Percentiles rank a stretch among this genome's conserved stretches.
phyloP scores from a whole-genome alignment of 2,329 filamentous ascomycete species.

The Nothophaeocryptopus gaeumannii region DNA sequence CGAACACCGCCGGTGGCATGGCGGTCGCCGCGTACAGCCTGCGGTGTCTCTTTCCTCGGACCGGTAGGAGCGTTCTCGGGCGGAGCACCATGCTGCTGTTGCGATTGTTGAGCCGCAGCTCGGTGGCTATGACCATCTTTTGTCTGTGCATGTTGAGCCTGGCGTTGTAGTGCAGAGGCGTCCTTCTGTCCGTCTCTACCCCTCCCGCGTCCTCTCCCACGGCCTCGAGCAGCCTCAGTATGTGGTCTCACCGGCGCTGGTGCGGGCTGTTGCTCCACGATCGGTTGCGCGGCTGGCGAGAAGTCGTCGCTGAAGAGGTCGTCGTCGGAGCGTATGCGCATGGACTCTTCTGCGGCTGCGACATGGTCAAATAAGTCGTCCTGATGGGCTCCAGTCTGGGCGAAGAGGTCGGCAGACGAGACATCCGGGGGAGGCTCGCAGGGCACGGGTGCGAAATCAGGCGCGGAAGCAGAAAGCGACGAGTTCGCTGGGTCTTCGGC shows the following conservation, averaged over 20 bases:
- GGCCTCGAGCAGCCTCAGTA: slow-evolving; percentile 9
- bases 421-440: slow-evolving; percentile 21
- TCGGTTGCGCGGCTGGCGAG: slow-evolving; percentile 44
- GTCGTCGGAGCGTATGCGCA: slow-evolving; percentile 50
- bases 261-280: slow-evolving; percentile 28
- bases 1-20: slow-evolving; percentile 36
- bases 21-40: slow-evolving; percentile 36
- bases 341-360: slow-evolving; percentile 43
- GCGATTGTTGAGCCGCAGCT: slow-evolving; percentile 8
- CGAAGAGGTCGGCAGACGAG: slow-evolving; percentile 30
- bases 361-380: slow-evolving; percentile 35
- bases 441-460: slow-evolving; percentile 11
- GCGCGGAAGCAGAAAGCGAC: slow-evolving; percentile 10
- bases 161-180: not conserved
- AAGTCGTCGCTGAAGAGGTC: slow-evolving; percentile 53
- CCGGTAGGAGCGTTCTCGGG: slow-evolving; percentile 26
- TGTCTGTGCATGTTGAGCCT: not conserved
- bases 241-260: slow-evolving; percentile 9
- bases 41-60: slow-evolving; percentile 19
- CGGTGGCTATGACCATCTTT: too few species aligned
- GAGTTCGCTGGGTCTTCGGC: not conserved
- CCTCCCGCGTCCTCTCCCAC: slow-evolving; percentile 25
- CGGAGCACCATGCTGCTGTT: slow-evolving; percentile 13
- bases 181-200: slow-evolving; percentile 16
- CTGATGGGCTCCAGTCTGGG: slow-evolving; percentile 34